phyloP scores from a whole-genome alignment of 495 filamentous ascomycete genomes.

The Penicillium nucicola region DNA sequence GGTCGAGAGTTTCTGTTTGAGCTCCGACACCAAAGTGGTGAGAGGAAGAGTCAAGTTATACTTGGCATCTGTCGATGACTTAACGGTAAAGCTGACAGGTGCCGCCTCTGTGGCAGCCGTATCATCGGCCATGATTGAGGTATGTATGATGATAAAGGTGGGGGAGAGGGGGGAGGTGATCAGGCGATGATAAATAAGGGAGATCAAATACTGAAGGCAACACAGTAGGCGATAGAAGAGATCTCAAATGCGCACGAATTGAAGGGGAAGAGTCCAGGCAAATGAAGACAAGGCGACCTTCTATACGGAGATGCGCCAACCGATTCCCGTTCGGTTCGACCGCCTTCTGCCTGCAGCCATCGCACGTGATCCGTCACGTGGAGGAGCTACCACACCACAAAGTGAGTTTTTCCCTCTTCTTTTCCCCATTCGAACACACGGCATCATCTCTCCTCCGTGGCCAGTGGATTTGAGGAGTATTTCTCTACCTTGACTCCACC shows the following conservation, averaged over 20 bases:
- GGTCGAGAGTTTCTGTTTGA: constrained; percentile 83
- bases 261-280: too few relatives aligned
- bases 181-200: constrained; percentile 4
- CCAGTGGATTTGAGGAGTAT: constrained; percentile 13
- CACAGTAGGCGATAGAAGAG: too few relatives aligned
- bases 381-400: constrained; percentile 3
- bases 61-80: constrained; percentile 81
- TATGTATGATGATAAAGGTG: constrained; percentile 2
- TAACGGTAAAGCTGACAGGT: constrained; percentile 89
- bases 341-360: too few relatives aligned
- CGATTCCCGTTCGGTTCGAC: neutral
- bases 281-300: too few relatives aligned
- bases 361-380: neutral
- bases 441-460: neutral
- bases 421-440: constrained; percentile 2
- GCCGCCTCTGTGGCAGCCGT: constrained; percentile 41
- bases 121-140: constrained; percentile 46
- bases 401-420: constrained; percentile 19
- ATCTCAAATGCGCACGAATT: too few relatives aligned
- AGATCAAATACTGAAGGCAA: too few relatives aligned
- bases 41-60: constrained; percentile 76
- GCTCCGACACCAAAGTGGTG: constrained; percentile 73
- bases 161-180: constrained; percentile 15
- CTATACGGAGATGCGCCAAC: constrained; percentile 3
- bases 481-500: constrained; percentile 9